Percentiles rank a stretch among this genome's conserved stretches.
These are phyloP conservation scores for Lomentospora prolificans DNA, from an alignment of 2,329 filamentous ascomycete species.

Conservation along the genomic window DNA sequence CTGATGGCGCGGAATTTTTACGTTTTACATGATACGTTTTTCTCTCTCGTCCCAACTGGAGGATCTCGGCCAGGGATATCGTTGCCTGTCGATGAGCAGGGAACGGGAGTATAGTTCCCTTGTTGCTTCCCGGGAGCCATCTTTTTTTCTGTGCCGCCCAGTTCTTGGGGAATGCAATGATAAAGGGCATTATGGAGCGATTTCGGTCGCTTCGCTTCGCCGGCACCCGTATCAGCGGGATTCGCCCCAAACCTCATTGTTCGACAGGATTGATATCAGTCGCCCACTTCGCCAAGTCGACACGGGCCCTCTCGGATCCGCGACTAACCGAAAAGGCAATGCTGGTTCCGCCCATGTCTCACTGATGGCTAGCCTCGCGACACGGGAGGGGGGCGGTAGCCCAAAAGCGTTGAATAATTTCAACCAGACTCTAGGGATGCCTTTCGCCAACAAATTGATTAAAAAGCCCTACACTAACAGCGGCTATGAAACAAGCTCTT, in stretches of 20 bases:
- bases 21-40: background rate
- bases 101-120: background rate
- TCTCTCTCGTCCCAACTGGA: background rate
- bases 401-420: background rate
- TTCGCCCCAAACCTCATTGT: background rate
- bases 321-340: background rate
- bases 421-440: background rate
- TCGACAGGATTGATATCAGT: background rate
- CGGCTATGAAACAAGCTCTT: background rate
- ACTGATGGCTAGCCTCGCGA: background rate
- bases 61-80: background rate
- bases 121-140: background rate
- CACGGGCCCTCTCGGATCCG: background rate
- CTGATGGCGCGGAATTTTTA: background rate
- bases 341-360: background rate
- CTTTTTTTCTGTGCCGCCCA: background rate
- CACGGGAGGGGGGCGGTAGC: background rate
- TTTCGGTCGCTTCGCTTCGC: background rate
- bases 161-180: conserved; percentile 12
- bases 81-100: background rate
- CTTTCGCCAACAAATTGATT: background rate
- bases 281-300: background rate
- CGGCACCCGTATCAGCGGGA: background rate
- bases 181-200: background rate
- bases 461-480: background rate